Conservation (phyloP, 345 rosid species). For the Bruguiera parviflora region DNA sequence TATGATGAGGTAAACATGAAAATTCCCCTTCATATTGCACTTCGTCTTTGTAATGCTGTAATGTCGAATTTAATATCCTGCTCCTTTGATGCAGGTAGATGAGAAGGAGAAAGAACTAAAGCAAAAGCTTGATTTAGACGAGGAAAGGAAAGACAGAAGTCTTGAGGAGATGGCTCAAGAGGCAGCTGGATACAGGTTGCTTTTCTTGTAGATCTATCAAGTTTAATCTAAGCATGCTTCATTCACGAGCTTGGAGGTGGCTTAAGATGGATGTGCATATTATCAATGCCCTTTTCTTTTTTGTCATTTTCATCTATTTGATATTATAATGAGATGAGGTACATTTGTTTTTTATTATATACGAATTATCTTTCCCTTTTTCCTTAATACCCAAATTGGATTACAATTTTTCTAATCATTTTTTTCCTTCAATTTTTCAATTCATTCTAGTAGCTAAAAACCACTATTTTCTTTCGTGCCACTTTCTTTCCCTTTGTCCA, state of each 20-base stretch:
- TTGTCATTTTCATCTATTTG: too few relatives aligned
- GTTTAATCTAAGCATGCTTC: background rate
- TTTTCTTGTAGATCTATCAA: constrained; percentile 10
- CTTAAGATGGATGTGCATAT: too few relatives aligned
- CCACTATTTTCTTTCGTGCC: too few relatives aligned
- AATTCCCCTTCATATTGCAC: background rate
- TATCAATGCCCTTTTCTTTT: background rate
- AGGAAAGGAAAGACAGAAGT: constrained; percentile 71
- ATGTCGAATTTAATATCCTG: background rate
- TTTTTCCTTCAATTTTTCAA: too few relatives aligned
- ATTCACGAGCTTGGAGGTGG: too few relatives aligned
- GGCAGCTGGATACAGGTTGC: constrained; percentile 54
- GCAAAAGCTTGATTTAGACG: constrained; percentile 70
- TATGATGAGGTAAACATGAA: constrained; percentile 69
- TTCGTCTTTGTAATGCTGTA: background rate
- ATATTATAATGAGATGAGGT: constrained; percentile 33
- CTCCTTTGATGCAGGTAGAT: constrained; percentile 42
- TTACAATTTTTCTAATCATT: too few relatives aligned
- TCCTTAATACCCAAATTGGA: too few relatives aligned
- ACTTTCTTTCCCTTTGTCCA: too few relatives aligned
- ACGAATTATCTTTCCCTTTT: too few relatives aligned
- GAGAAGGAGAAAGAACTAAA: constrained; percentile 68
- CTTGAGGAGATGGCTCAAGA: constrained; percentile 73
- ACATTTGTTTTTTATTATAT: too few relatives aligned
- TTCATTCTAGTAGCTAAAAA: too few relatives aligned